A percentile compares a stretch with the other conserved stretches of the same genome.
Conservation (phyloP, 495 filamentous ascomycete genomes). For the Viridothelium virens region DNA sequence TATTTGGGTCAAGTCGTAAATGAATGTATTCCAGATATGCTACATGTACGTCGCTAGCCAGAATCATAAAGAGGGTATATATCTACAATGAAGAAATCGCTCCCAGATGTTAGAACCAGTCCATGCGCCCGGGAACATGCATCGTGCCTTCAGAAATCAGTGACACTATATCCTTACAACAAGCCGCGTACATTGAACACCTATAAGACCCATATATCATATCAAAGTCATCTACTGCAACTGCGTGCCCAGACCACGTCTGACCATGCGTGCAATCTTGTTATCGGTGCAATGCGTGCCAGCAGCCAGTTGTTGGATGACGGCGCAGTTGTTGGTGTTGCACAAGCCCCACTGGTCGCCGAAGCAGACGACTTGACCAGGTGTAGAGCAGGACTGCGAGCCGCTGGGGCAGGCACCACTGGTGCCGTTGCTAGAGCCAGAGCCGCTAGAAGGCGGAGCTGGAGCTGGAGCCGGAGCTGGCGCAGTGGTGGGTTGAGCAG, state of each 20-base stretch:
- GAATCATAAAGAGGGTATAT: slow-evolving; percentile 1
- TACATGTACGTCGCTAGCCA: neutral
- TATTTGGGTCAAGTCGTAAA: neutral
- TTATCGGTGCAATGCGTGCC: slow-evolving; percentile 32
- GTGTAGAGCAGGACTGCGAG: slow-evolving; percentile 27
- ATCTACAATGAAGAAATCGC: slow-evolving; percentile 11
- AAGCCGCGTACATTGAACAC: neutral
- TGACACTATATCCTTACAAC: neutral
- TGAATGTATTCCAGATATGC: neutral
- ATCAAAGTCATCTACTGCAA: neutral
- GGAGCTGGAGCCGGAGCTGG: slow-evolving; percentile 9
- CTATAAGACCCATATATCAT: neutral
- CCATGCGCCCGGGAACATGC: neutral
- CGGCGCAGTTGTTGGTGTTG: slow-evolving; percentile 28
- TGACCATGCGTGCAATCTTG: slow-evolving; percentile 18
- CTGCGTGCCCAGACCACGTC: slow-evolving; percentile 3
- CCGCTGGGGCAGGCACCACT: slow-evolving; percentile 19
- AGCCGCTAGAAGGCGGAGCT: neutral
- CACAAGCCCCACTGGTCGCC: slow-evolving; percentile 33
- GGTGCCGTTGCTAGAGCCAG: neutral
- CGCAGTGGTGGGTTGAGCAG: slow-evolving; percentile 5
- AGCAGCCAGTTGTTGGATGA: slow-evolving; percentile 28
- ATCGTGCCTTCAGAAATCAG: neutral
- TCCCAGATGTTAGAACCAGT: neutral
- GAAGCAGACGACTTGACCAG: slow-evolving; percentile 33